Conservation (phyloP, 2,329 filamentous ascomycete species). For the Pseudogymnoascus sp. region DNA sequence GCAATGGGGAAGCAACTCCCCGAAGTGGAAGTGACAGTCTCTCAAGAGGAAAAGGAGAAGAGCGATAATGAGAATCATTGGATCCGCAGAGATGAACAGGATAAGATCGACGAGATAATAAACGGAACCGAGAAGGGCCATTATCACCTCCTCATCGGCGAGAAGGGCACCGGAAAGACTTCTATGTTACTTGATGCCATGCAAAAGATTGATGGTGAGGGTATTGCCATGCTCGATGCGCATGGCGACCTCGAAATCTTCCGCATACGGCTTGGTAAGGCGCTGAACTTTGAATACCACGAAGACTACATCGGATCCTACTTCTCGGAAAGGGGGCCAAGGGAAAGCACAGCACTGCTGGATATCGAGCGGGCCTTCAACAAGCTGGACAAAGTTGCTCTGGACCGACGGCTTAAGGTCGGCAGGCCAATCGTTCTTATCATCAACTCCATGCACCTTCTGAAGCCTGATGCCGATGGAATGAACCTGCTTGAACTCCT, state of each 20-base stretch:
- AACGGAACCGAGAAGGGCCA: constrained; percentile 66
- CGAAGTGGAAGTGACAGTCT: constrained; percentile 27
- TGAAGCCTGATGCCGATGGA: constrained; percentile 89
- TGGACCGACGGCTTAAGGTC: constrained; percentile 54
- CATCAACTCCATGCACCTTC: constrained; percentile 86
- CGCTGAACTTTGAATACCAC: constrained; percentile 91
- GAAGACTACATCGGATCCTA: constrained; percentile 97
- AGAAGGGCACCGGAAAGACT: constrained; percentile 94
- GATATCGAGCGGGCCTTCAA: constrained; percentile 97
- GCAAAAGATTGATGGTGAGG: constrained; percentile 82
- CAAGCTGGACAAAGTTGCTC: constrained; percentile 92
- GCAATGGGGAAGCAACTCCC: constrained; percentile 54
- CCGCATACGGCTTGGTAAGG: constrained; percentile 83
- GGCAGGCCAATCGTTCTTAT: constrained; percentile 78
- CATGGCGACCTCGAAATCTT: constrained; percentile 95
- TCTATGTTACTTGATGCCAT: constrained; percentile 96
- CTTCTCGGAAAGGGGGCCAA: constrained; percentile 86
- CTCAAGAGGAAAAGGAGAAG: neutral
- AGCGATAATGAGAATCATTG: constrained; percentile 49
- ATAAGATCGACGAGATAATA: constrained; percentile 74
- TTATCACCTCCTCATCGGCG: constrained; percentile 86
- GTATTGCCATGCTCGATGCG: constrained; percentile 91
- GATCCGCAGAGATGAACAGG: constrained; percentile 78
- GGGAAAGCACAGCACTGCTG: constrained; percentile 83
- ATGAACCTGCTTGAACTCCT: constrained; percentile 87